Evolutionary conservation across 352 stramenopile species (phyloP), one percentile per base, ranked within the genome.

Genomic region (Pilasporangium apinafurcum): DNA sequence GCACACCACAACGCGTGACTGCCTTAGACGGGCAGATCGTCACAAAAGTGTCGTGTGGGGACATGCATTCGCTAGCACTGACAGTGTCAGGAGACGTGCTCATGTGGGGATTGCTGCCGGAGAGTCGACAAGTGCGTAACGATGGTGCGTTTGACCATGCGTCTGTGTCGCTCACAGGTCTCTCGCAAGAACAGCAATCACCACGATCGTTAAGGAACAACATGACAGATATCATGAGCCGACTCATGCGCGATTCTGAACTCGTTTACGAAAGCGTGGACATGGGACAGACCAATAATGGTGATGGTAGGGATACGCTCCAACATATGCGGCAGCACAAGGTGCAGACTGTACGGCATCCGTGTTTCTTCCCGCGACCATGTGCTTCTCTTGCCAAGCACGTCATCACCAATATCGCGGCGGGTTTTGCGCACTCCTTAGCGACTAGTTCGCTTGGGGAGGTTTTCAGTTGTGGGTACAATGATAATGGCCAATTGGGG

Each of bases 391-490:
- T 87, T 7, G 40, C 65, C 5, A 58, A 66, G 29, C 68, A 76
- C 7, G 59, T 63, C 35, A 74, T 89, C 36, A 48, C 44, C 27
- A 63, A 60, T 21, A 65, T 82, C 34, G 62, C 75, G 0, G 79
- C 79, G 0, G 79, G 79, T n/a, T 88, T 88, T 38, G 79, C 76
- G 0, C 79, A 92, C 46, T 89, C 74, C 13, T 38, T 92, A 36
- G 76, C 72, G 3, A 67, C 70, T 9, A 85, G 59, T n/a, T 62
- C 48, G 3, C 49, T 62, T 0, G 79, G 79, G 1, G 35, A 56
- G 1, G 71, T 81, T 6, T 88, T 82, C 33, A 83, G 68, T 44
- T 92, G 79, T 29, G 79, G 79, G 13, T 92, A 92, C 76, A 92
- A 92, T 40, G 79, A 92, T 51, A 86, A 84, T 42, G 76, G 79